These are phyloP conservation scores for Phytophthora quininea DNA, from an alignment of 352 stramenopile species.

Conservation along the genomic window DNA sequence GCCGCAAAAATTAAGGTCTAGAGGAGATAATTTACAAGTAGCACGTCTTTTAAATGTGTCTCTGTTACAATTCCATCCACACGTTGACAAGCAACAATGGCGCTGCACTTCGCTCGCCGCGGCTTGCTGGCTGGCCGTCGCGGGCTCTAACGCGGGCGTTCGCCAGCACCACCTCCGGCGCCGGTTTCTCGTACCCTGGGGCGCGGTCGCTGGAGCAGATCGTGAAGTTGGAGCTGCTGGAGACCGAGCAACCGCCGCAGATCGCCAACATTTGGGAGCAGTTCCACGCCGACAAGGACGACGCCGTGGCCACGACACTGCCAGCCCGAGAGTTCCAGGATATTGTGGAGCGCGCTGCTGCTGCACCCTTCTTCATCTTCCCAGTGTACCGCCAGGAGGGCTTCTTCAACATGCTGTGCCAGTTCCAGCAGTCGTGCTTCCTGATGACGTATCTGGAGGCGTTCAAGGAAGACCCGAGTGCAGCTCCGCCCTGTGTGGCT, in stretches of 20 bases:
- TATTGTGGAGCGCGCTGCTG: conserved; percentile 55
- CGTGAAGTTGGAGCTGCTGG: conserved; percentile 84
- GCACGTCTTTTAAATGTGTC: too few relatives aligned
- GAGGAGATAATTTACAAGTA: too few relatives aligned
- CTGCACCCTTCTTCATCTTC: conserved; percentile 80
- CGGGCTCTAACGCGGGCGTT: conserved; percentile 7
- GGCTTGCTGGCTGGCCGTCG: conserved; percentile 12
- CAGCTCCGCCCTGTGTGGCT: conserved; percentile 77
- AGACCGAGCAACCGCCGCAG: conserved; percentile 59
- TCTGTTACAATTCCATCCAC: conserved; percentile 7
- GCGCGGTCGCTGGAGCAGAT: conserved; percentile 80
- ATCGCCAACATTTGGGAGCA: conserved; percentile 82
- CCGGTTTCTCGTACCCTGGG: conserved; percentile 86
- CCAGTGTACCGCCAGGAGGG: conserved; percentile 85
- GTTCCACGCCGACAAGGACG: conserved; percentile 79
- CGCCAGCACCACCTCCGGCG: conserved; percentile 16
- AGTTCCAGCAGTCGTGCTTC: conserved; percentile 91
- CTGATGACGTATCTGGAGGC: conserved; percentile 87
- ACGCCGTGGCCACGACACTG: conserved; percentile 68
- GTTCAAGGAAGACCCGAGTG: conserved; percentile 85
- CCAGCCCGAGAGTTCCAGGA: conserved; percentile 40
- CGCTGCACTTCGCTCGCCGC: conserved; percentile 16
- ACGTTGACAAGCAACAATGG: conserved; percentile 11
- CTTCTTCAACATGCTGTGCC: conserved; percentile 90
- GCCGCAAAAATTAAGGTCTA: too few relatives aligned